Percentiles rank a stretch among this genome's conserved stretches.
phyloP scores from a whole-genome alignment of 2,329 filamentous ascomycete genomes.

The Stachybotrys echinatus region DNA sequence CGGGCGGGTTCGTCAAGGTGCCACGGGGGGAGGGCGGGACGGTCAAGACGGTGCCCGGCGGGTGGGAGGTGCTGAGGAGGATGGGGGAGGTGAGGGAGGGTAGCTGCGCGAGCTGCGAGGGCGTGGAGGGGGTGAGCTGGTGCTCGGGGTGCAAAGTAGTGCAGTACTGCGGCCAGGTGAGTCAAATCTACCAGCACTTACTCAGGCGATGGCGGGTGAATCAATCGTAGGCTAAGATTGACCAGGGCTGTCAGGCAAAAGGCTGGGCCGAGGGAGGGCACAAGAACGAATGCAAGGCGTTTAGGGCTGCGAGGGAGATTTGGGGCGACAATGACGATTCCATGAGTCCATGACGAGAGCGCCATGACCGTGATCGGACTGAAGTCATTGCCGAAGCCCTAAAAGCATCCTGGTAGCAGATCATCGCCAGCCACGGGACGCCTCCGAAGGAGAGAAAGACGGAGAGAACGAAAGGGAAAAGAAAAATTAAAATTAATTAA shows the following conservation, averaged over 20 bases:
- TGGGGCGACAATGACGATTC: not conserved
- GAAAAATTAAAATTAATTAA: not conserved
- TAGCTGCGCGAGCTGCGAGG: not conserved
- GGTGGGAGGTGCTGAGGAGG: not conserved
- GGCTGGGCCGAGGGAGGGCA: conserved; percentile 2
- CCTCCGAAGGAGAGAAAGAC: too few species aligned
- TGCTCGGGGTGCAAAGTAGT: conserved; percentile 1
- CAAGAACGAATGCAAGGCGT: conserved; percentile 1
- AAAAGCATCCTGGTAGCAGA: not conserved
- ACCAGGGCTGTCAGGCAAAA: not conserved
- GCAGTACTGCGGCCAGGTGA: conserved; percentile 3
- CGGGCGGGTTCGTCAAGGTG: not conserved
- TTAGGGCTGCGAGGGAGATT: not conserved
- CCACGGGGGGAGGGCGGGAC: not conserved
- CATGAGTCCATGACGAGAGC: not conserved
- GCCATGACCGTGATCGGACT: too few species aligned
- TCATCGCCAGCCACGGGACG: not conserved
- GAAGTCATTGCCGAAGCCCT: too few species aligned
- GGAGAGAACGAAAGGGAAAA: not conserved
- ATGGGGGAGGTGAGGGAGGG: not conserved
- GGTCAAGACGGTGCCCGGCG: not conserved
- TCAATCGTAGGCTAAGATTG: not conserved
- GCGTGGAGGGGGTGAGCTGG: not conserved
- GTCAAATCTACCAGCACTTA: not conserved
- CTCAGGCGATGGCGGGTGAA: not conserved